These are phyloP conservation scores for Pyrenula massariospora DNA, from an alignment of 495 filamentous ascomycete genomes.

Conservation along the genomic window DNA sequence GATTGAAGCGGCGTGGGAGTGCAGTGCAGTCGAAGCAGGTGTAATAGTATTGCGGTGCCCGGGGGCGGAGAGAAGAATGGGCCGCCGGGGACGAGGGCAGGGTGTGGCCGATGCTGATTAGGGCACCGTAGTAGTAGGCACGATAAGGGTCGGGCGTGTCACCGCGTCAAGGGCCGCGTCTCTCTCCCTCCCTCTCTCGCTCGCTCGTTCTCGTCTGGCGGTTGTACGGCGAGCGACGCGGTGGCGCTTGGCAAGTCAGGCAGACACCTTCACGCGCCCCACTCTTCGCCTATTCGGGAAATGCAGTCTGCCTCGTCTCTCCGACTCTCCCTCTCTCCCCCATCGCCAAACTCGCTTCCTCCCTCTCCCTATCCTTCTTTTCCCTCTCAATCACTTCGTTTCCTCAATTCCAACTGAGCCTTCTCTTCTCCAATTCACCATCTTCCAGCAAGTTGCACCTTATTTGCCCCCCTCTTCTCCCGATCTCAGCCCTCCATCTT, in stretches of 20 bases:
- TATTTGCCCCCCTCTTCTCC: not conserved
- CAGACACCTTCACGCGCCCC: slow-evolving; percentile 60
- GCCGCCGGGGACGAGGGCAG: slow-evolving; percentile 53
- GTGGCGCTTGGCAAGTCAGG: slow-evolving; percentile 3
- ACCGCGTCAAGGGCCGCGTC: no score
- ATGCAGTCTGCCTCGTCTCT: not conserved
- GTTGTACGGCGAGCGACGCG: not conserved
- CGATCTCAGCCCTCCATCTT: not conserved
- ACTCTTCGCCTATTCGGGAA: not conserved
- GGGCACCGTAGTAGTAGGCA: no score
- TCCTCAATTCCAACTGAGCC: not conserved
- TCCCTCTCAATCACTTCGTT: not conserved
- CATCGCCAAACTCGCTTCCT: no score
- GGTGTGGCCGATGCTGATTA: slow-evolving; percentile 29
- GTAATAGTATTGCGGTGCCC: no score
- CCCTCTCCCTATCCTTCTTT: not conserved
- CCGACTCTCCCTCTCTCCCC: not conserved
- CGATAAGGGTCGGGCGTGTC: no score
- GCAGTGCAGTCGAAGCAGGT: no score
- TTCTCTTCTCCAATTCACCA: not conserved
- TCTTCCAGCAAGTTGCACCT: no score
- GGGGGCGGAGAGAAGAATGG: slow-evolving; percentile 1
- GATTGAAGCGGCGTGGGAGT: no score
- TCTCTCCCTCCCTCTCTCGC: no score
- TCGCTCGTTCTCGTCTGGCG: no score